Percentiles rank a stretch among this genome's conserved stretches.
phyloP scores from a whole-genome alignment of 495 filamentous ascomycete species.

The Halenospora varia region DNA sequence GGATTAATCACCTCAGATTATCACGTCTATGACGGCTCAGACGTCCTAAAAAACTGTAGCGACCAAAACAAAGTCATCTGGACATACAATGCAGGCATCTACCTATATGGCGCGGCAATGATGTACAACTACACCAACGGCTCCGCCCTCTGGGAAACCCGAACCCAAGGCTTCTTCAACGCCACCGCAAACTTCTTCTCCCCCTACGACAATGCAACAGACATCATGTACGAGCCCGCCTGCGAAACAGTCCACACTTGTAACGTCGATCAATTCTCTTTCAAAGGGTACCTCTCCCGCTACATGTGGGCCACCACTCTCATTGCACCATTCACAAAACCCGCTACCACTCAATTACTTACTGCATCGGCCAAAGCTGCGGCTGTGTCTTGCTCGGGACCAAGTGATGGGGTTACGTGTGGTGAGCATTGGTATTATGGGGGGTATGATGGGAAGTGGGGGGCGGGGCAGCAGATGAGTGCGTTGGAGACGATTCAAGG shows the following conservation, averaged over 20 bases:
- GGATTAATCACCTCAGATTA: conserved; percentile 63
- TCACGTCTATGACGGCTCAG: conserved; percentile 68
- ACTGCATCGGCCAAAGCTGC: conserved; percentile 63
- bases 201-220: conserved; percentile 47
- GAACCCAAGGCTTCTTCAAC: conserved; percentile 20
- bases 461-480: conserved; percentile 66
- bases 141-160: conserved; percentile 22
- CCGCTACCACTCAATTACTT: conserved; percentile 60
- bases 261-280: conserved; percentile 74
- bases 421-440: conserved; percentile 65
- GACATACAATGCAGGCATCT: conserved; percentile 74
- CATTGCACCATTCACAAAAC: conserved; percentile 62
- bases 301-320: conserved; percentile 71
- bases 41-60: conserved; percentile 57
- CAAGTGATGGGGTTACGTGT: conserved; percentile 52
- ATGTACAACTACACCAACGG: conserved; percentile 56
- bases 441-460: conserved; percentile 53
- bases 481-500: conserved; percentile 67
- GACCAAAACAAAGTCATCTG: conserved; percentile 59
- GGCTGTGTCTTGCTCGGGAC: conserved; percentile 64
- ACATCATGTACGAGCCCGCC: conserved; percentile 64
- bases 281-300: conserved; percentile 81
- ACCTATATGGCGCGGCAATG: conserved; percentile 64
- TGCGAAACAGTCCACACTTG: conserved; percentile 64
- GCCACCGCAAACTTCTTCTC: conserved; percentile 42